Evolutionary conservation across 140 eudicot species (phyloP).

Genomic region (Senecio squalidus): DNA sequence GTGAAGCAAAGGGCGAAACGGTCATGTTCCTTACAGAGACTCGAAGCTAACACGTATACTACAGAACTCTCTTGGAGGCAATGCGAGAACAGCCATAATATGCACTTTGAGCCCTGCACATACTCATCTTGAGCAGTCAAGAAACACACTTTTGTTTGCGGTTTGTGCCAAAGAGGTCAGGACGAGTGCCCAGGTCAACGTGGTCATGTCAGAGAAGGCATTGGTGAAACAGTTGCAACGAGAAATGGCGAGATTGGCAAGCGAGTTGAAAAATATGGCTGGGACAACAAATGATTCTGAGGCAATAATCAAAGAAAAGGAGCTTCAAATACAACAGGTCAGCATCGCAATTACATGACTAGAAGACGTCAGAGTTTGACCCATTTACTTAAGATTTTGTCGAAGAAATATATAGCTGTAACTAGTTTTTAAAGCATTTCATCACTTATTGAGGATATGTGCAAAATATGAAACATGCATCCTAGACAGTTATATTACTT

Average conservation of each 20-base stretch:
- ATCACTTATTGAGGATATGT: background rate
- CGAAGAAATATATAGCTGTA: too few relatives aligned
- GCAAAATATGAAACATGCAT: too few relatives aligned
- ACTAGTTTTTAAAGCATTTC: background rate
- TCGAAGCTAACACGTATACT: constrained; percentile 95
- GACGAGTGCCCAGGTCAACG: constrained; percentile 68
- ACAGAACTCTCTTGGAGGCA: constrained; percentile 91
- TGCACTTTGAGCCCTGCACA: constrained; percentile 98
- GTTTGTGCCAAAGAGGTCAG: constrained; percentile 82
- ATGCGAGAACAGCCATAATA: constrained; percentile 83
- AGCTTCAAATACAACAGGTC: constrained; percentile 67
- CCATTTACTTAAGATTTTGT: too few relatives aligned
- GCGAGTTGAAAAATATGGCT: constrained; percentile 51
- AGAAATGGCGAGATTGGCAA: constrained; percentile 59
- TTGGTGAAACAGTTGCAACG: constrained; percentile 65
- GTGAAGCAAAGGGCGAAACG: constrained; percentile 74
- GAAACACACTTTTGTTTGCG: constrained; percentile 90
- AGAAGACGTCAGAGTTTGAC: too few relatives aligned
- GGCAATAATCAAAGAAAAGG: constrained; percentile 53
- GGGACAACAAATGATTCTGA: constrained; percentile 25
- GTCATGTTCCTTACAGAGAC: constrained; percentile 91
- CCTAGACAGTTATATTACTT: too few relatives aligned
- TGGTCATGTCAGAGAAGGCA: constrained; percentile 72
- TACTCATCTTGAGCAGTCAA: constrained; percentile 80
- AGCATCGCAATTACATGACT: background rate